These are phyloP conservation scores for Skeletonema costatum DNA, from an alignment of 108 stramenopile species.

Conservation along the genomic window DNA sequence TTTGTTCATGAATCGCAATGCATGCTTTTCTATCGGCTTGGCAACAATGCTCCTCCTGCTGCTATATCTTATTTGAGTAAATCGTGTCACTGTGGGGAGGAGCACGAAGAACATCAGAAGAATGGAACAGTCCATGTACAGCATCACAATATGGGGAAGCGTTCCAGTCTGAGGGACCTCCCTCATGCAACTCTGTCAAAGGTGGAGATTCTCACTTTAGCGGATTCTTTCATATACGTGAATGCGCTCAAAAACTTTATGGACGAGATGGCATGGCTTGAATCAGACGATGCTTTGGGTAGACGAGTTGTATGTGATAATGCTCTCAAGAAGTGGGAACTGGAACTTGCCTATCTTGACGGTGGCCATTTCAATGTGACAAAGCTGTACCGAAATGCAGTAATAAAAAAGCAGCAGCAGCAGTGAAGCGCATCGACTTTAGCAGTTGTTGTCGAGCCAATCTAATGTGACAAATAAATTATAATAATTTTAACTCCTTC, in stretches of 20 bases:
- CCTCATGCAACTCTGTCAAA: background rate
- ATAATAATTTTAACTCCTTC: too few species aligned
- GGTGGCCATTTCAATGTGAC: constrained; percentile 5
- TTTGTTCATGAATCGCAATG: constrained; percentile 21
- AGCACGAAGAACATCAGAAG: background rate
- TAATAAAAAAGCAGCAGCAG: background rate
- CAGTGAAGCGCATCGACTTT: too few species aligned
- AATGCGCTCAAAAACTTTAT: constrained; percentile 12
- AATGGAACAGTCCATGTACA: constrained; percentile 1
- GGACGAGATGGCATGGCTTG: constrained; percentile 22
- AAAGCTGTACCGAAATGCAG: constrained; percentile 20
- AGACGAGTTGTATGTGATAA: constrained; percentile 14
- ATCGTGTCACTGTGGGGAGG: constrained; percentile 7
- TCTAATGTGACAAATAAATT: too few species aligned
- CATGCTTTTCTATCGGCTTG: constrained; percentile 4
- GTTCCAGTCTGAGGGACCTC: background rate
- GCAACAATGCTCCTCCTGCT: background rate
- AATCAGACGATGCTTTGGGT: constrained; percentile 10
- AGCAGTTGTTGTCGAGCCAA: too few species aligned
- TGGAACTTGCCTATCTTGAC: constrained; percentile 15
- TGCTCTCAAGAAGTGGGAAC: constrained; percentile 7
- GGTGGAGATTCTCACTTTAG: constrained; percentile 4
- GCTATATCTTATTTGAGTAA: constrained; percentile 10
- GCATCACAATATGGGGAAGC: background rate
- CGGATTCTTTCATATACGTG: constrained; percentile 1